These are phyloP conservation scores for Loxodes magnus DNA, from an alignment of 73 alveolate species.

Conservation along the genomic window DNA sequence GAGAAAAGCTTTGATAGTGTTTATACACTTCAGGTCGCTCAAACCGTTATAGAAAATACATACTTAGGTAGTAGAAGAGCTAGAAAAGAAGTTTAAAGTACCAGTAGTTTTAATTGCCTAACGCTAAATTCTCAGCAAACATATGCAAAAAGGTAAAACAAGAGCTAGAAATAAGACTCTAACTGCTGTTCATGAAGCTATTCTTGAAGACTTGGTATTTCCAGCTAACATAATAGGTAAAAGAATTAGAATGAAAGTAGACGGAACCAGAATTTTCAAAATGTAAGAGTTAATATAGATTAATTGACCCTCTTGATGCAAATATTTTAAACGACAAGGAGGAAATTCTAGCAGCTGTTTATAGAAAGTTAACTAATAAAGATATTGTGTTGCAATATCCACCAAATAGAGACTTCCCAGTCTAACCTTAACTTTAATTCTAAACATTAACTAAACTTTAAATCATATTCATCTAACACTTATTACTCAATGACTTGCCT, in stretches of 20 bases:
- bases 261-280: slow-evolving; percentile 4
- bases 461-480: too few species aligned
- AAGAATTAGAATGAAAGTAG: slow-evolving; percentile 23
- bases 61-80: slow-evolving; percentile 29
- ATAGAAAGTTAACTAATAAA: slow-evolving; percentile 71
- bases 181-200: slow-evolving; percentile 69
- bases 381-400: slow-evolving; percentile 58
- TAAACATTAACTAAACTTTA: too few species aligned
- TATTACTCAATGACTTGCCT: too few species aligned
- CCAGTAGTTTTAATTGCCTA: slow-evolving; percentile 32
- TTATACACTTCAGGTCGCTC: slow-evolving; percentile 35
- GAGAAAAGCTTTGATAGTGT: slow-evolving; percentile 21
- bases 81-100: slow-evolving; percentile 31
- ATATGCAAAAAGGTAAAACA: slow-evolving; percentile 16
- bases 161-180: slow-evolving; percentile 41
- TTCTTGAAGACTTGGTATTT: slow-evolving; percentile 61
- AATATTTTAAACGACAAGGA: slow-evolving; percentile 71
- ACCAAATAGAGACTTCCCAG: slow-evolving; percentile 11
- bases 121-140: slow-evolving; percentile 28
- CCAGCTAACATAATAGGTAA: slow-evolving; percentile 58
- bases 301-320: slow-evolving; percentile 35
- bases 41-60: slow-evolving; percentile 32
- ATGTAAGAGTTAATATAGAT: neutral
- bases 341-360: slow-evolving; percentile 64
- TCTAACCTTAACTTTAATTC: too few species aligned